A percentile compares a stretch with the other conserved stretches of the same genome.
Evolutionary conservation across 208 protist species (phyloP).

Genomic region (Crithidia sp.): DNA sequence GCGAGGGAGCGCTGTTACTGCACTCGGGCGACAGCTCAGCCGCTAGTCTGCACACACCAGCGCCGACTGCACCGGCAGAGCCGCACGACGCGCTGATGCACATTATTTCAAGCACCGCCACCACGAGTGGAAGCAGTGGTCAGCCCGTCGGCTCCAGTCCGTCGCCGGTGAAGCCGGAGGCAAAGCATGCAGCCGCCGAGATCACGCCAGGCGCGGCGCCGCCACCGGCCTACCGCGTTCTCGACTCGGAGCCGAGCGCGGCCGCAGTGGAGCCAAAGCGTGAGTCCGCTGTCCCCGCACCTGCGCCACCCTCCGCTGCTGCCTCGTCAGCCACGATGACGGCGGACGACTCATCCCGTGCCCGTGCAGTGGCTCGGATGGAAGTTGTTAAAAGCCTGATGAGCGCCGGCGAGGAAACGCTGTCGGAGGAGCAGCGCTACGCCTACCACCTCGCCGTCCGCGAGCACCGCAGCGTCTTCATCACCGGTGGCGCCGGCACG

Average conservation of each 20-base stretch:
- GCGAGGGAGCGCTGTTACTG: neutral
- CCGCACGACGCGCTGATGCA: too few relatives aligned
- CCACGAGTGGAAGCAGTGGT: neutral
- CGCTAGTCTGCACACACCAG: neutral
- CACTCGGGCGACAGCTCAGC: neutral
- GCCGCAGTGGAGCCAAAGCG: neutral
- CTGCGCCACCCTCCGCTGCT: neutral
- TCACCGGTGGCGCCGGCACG: constrained; percentile 89
- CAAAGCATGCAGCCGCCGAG: neutral
- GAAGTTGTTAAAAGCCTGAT: neutral
- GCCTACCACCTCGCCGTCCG: constrained; percentile 51
- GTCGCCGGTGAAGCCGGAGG: neutral
- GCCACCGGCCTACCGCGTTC: neutral
- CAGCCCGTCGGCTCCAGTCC: neutral
- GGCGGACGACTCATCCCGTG: neutral
- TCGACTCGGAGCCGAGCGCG: constrained; percentile 23
- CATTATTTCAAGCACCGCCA: too few relatives aligned
- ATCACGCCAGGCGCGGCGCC: neutral
- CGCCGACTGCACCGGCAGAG: neutral
- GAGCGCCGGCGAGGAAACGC: neutral
- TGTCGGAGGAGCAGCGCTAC: constrained; percentile 73
- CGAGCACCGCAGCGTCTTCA: constrained; percentile 67
- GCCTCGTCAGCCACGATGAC: constrained; percentile 4
- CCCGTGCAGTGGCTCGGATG: neutral
- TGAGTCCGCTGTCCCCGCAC: neutral